Conservation (phyloP, 179 eudicot genomes). For the Spergularia azorica region DNA sequence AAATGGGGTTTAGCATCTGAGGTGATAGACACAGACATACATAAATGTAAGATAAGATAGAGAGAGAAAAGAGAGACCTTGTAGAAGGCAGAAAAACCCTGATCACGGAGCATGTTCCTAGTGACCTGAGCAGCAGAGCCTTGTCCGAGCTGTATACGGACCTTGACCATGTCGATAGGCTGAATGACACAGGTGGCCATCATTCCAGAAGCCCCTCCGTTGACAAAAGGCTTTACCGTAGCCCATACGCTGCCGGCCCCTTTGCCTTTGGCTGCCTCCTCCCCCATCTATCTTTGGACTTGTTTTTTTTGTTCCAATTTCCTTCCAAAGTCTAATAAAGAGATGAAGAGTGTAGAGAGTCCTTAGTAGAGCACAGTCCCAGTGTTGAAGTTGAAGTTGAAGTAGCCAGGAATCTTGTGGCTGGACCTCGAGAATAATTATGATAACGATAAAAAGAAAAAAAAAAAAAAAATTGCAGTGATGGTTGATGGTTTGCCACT, state of each 20-base stretch:
- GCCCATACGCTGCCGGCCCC: slow-evolving; percentile 57
- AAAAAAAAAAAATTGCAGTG: too few species aligned
- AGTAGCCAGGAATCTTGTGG: too few species aligned
- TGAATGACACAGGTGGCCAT: slow-evolving; percentile 89
- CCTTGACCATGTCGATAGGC: slow-evolving; percentile 96
- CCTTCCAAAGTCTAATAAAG: too few species aligned
- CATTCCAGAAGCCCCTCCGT: slow-evolving; percentile 96
- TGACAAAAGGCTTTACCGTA: slow-evolving; percentile 71
- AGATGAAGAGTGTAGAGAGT: too few species aligned
- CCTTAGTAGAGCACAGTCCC: too few species aligned
- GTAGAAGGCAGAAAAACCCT: slow-evolving; percentile 83
- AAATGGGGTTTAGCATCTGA: too few species aligned
- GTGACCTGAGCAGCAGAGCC: slow-evolving; percentile 78
- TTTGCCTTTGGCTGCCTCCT: slow-evolving; percentile 35
- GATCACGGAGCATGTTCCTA: slow-evolving; percentile 72
- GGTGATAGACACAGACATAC: too few species aligned
- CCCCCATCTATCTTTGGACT: slow-evolving; percentile 20
- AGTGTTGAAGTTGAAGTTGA: too few species aligned
- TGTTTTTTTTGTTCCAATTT: too few species aligned
- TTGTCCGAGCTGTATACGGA: slow-evolving; percentile 87
- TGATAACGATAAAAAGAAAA: background rate
- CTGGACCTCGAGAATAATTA: too few species aligned
- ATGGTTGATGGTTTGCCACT: background rate
- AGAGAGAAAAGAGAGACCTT: slow-evolving; percentile 64
- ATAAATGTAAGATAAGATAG: too few species aligned